Conservation (phyloP, 768 basidiomycete genomes). For the Termitomyces sp. region DNA sequence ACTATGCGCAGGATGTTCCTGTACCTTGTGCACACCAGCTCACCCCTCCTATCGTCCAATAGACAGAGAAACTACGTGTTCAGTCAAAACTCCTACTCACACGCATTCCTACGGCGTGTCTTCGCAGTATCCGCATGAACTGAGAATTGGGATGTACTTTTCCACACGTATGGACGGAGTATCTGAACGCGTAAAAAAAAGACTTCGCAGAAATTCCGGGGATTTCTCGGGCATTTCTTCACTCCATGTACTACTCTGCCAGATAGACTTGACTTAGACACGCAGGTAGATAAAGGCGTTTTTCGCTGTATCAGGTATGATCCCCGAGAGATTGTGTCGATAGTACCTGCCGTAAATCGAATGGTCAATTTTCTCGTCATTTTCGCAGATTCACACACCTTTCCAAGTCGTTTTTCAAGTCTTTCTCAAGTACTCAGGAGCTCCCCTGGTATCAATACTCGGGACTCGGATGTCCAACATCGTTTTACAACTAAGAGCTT, state of each 20-base stretch:
- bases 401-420: neutral
- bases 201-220: neutral
- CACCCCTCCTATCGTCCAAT: neutral
- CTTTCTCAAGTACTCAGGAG: neutral
- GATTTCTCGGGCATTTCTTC: neutral
- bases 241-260: neutral
- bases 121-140: neutral
- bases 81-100: neutral
- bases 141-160: neutral
- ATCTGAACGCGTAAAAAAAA: neutral
- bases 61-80: neutral
- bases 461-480: neutral
- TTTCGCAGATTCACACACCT: neutral
- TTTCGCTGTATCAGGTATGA: neutral
- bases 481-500: neutral
- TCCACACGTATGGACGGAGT: neutral
- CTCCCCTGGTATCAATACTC: neutral
- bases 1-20: neutral
- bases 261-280: neutral
- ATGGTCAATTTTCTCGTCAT: neutral
- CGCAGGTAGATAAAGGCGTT: neutral
- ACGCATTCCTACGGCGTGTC: conserved; percentile 3
- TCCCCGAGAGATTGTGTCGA: neutral
- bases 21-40: neutral
- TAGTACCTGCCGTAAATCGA: neutral